Conservation (phyloP, 768 basidiomycete genomes). For the Russula compacta region DNA sequence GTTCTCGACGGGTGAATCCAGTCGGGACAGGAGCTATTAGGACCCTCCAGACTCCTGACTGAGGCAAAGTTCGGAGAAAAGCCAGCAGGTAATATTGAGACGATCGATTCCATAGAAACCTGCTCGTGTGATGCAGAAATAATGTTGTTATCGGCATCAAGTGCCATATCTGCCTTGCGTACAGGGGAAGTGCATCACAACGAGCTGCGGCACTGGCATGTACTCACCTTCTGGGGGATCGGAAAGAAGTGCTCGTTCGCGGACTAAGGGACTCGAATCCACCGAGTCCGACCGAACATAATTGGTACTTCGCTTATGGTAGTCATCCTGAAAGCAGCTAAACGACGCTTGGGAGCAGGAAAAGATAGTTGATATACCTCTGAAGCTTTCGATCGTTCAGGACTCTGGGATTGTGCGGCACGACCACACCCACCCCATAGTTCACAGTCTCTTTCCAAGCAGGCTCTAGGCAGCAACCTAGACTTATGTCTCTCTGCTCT, state of each 20-base stretch:
- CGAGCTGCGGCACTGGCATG: not conserved
- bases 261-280: not conserved
- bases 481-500: slow-evolving; percentile 5
- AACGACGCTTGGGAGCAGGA: not conserved
- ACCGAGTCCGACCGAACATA: not conserved
- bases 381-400: not conserved
- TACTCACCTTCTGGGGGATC: not conserved
- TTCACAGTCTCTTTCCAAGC: not conserved
- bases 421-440: not conserved
- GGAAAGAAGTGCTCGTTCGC: not conserved
- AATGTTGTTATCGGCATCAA: not conserved
- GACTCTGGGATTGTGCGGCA: not conserved
- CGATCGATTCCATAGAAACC: not conserved
- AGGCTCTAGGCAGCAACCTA: not conserved
- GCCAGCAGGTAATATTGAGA: not conserved
- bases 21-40: not conserved
- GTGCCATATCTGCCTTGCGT: not conserved
- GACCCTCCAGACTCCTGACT: not conserved
- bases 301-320: not conserved
- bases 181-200: not conserved
- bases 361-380: not conserved
- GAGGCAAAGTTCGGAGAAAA: not conserved
- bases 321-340: not conserved
- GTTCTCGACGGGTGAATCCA: not conserved
- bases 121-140: not conserved